Evolutionary conservation across 495 filamentous ascomycete genomes (phyloP).

Genomic region (Neurospora tetrasperma): DNA sequence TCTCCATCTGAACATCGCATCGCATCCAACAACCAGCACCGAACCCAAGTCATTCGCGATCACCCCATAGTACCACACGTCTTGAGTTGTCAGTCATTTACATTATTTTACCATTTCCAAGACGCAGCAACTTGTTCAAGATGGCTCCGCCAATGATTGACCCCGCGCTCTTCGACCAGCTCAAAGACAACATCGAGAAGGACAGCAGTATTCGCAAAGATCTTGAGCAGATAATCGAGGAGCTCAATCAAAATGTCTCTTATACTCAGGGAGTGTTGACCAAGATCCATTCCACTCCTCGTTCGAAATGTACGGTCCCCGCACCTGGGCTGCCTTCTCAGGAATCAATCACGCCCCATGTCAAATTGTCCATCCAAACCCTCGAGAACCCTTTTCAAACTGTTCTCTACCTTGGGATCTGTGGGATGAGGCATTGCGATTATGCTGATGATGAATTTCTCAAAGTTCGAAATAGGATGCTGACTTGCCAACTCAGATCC

Average conservation of each 20-base stretch:
- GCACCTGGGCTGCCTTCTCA: neutral
- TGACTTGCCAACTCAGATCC: constrained; percentile 6
- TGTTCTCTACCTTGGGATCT: neutral
- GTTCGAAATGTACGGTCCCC: constrained; percentile 54
- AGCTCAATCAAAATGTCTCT: constrained; percentile 54
- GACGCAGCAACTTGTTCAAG: constrained; percentile 1
- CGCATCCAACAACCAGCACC: neutral
- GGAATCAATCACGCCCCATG: neutral
- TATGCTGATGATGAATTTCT: neutral
- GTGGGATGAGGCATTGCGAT: neutral
- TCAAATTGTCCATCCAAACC: neutral
- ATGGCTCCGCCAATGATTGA: constrained; percentile 50
- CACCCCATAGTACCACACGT: neutral
- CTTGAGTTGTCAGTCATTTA: neutral
- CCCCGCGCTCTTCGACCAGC: constrained; percentile 72
- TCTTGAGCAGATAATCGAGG: constrained; percentile 68
- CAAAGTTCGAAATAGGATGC: neutral
- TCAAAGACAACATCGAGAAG: constrained; percentile 84
- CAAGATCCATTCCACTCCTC: constrained; percentile 78
- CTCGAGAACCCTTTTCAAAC: neutral
- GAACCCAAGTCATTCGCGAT: neutral
- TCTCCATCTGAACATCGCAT: neutral
- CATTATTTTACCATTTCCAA: neutral
- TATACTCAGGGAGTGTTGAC: constrained; percentile 71
- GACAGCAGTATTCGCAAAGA: constrained; percentile 74